Evolutionary conservation across 2,329 filamentous ascomycete genomes (phyloP), one percentile per base, ranked within the genome.

Genomic region (Seiridium unicorne): DNA sequence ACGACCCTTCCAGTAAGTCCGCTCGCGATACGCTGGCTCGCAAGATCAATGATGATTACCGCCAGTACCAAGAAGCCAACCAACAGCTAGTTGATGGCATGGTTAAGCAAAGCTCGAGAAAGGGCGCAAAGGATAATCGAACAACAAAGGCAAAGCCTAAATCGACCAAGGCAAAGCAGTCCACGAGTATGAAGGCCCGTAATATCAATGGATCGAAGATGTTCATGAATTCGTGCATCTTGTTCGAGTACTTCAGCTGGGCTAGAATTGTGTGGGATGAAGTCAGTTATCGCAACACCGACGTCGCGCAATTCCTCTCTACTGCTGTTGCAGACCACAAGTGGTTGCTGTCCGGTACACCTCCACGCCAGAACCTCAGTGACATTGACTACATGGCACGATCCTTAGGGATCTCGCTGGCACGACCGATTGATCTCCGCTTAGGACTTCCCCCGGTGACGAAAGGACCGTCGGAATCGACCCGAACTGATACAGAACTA

Each of bases 291-390:
- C 65, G 72, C 44, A 71, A 76, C 32, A 60, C 61, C 3, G 35
- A 60, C 2, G 66, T 74, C 2, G 62, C 67, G 0, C 63, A 71
- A 6, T 79, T 80, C 62, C 64, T 79, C 31, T 62, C 64, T 18
- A 66, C 72, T 7, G 65, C 65, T 5, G 56, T 69, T 1, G 71
- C 77, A 3, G 62, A 61, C 31, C 68, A 73, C 7, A 79, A 77
- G 56, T 81, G 77, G 78, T 69, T 79, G 38, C 67, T 81, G 2
- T 80, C 78, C 0, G 78, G 75, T 1, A 81, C 78, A 0, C 77
- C 78, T 0, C 74, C 75, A 1, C 68, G 76, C 0, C 64, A 65
- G 4, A 70, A 68, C 13, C 71, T 81, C 4, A 67, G 63, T 5
- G 71, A 75, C 6, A 64, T 79, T 1, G 76, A 74, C 62, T 65